Conservation (phyloP, 202 grass and related monocot species). For the Setaria italica region DNA sequence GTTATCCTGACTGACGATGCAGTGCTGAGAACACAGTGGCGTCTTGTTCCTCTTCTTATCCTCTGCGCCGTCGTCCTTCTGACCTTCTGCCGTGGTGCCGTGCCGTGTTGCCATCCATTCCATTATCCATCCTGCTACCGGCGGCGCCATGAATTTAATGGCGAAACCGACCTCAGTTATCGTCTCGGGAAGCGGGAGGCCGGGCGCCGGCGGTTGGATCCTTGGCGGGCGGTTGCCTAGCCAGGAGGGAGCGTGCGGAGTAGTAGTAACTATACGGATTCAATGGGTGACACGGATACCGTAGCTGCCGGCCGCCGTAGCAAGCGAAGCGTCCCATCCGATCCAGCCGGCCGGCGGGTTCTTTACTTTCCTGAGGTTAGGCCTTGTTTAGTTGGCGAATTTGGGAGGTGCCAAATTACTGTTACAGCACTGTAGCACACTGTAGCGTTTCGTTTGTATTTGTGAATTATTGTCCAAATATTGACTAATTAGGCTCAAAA, state of each 20-base stretch:
- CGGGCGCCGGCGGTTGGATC: neutral
- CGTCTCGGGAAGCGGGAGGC: slow-evolving; percentile 4
- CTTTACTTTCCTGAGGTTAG: neutral
- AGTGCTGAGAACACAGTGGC: too few relatives aligned
- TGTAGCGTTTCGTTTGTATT: too few relatives aligned
- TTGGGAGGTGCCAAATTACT: too few relatives aligned
- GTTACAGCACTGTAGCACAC: too few relatives aligned
- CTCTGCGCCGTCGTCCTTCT: too few relatives aligned
- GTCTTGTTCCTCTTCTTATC: too few relatives aligned
- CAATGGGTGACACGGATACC: neutral
- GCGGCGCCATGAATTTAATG: slow-evolving; percentile 5
- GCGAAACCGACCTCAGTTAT: slow-evolving; percentile 11
- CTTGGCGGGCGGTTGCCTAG: slow-evolving; percentile 1
- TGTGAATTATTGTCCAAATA: too few relatives aligned
- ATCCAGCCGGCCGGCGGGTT: neutral
- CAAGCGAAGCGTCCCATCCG: neutral
- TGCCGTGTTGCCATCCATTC: neutral
- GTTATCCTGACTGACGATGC: too few relatives aligned
- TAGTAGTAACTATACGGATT: neutral
- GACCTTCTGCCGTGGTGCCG: too few relatives aligned
- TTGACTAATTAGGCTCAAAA: too few relatives aligned
- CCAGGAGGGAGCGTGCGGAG: too few relatives aligned
- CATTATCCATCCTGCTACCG: neutral
- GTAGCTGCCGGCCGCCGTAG: neutral
- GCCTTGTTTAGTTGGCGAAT: too few relatives aligned